Base-by-base conservation (phyloP, 352 stramenopile genomes). In the Phytophthora multivora region DNA sequence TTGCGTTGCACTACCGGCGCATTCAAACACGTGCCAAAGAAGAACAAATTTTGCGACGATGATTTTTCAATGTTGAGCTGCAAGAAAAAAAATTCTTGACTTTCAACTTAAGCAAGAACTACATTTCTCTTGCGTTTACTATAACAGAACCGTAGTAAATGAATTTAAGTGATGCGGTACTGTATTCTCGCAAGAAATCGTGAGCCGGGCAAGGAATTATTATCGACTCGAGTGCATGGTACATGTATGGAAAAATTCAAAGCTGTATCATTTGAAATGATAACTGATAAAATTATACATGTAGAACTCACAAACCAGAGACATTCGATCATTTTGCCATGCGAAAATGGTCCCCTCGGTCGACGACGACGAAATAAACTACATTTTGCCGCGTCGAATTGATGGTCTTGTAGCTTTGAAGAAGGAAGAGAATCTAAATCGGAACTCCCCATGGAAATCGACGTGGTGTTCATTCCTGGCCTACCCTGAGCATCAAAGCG, bases 271-370 rank as follows among this genome's bases (percentile, higher is more conserved):
- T 33, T 33, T 33, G 12, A 31, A 55, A 55, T 61, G 59, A 55
- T 66, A 66, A 60, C 58, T 66, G 50, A 49, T 26, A 66, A 66
- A 62, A 46, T 61, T 60, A n/a, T n/a, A n/a, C n/a, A n/a, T n/a
- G n/a, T 18, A 66, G 31, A 61, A 52, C 25, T 30, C 31, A 35
- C 23, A 52, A n/a, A 48, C 48, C 40, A 50, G 41, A 51, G 41
- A 61, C 50, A 66, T 7, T 57, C 36, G 8, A 55, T 66, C 58
- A 49, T 60, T 66, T 66, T 60, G 25, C 23, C 47, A 39, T 59
- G 40, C 49, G 39, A 65, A 45, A 49, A 59, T 23, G 39, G 57
- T 31, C 41, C 48, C 40, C 33, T 52, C 18, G 21, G 0, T 13
- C 28, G 28, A 25, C 23, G 28, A 25, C 23, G 33, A 30, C 18